Percentiles rank a stretch among this genome's conserved stretches.
phyloP scores from a whole-genome alignment of 2,329 filamentous ascomycete genomes.

The Pestalotiopsis sp. region DNA sequence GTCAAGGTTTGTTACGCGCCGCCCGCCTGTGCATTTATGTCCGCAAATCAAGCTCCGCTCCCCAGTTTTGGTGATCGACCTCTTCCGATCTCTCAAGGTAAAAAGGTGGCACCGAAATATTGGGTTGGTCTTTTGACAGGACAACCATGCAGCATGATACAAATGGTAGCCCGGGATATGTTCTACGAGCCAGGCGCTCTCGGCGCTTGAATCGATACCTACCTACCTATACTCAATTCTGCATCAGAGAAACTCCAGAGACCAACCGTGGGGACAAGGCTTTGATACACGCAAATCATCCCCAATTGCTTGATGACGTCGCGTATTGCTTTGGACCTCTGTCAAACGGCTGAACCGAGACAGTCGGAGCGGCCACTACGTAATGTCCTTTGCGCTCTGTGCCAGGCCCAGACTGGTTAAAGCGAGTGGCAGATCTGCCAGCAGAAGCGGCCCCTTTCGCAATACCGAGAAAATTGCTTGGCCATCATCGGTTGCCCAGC shows the following conservation, averaged over 20 bases:
- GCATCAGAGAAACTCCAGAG: too few species aligned
- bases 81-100: neutral
- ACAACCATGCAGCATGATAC: neutral
- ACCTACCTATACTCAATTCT: neutral
- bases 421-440: neutral
- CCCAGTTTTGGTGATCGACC: neutral
- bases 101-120: neutral
- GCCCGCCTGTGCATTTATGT: neutral
- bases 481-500: neutral
- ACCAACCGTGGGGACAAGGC: neutral
- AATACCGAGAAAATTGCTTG: neutral
- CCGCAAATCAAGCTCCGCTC: neutral
- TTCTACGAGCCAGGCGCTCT: neutral
- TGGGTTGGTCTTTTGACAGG: neutral
- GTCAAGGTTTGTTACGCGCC: neutral
- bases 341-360: neutral
- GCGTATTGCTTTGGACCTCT: neutral
- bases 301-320: neutral
- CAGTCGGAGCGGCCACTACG: neutral
- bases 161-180: neutral
- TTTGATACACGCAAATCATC: neutral
- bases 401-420: neutral
- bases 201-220: neutral
- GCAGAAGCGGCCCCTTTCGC: neutral
- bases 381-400: neutral